Base-by-base conservation (phyloP, 1,284 basidiomycete genomes). In the Porodaedalea pini region DNA sequence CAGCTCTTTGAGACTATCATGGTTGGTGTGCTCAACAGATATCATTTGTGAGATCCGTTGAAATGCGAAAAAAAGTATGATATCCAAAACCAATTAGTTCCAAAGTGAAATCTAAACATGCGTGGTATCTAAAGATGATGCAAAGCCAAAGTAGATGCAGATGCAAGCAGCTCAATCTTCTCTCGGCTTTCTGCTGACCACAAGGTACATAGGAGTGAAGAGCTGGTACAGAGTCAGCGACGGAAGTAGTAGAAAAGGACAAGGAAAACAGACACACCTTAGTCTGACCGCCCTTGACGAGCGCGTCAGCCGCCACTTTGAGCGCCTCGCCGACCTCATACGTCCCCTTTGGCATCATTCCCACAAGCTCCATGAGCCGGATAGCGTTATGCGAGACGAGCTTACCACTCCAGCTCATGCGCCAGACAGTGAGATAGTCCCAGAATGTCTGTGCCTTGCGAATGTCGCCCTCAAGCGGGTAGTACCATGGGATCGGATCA, bases 381-480 rank as follows among this genome's bases (percentile, higher is more conserved):
- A 98, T 79, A 1, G 81, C 82, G 60, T 85, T 89, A 70, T 97
- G 94, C 49, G 90, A 95, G 58, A 96, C 80, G 48, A 94, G 72
- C 70, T 85, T 86, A 48, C 97, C 97, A 62, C 90, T 82, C 78
- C 83, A 87, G 71, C 91, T 94, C 79, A 92, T 97, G 59, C 94
- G 81, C 87, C 88, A 92, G 51, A 91, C 88, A 19, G 88, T 90
- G 66, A 94, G 76, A 64, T 88, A 85, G 70, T 99, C 97, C 92
- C 94, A 98, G 25, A 85, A 67, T 3, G 95, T 98, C 78, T 99
- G 96, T 7, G 92, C 90, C 74, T 98, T 96, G 63, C 76, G 70
- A 63, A 98, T 80, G 71, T 97, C 92, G 62, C 95, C 95, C 73
- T 96, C 94, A 45, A 98, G 82, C 5, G 95, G 94, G 75, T 98